Base-by-base conservation (phyloP, 805 yeast species). In the Nakazawaea ernobii region DNA sequence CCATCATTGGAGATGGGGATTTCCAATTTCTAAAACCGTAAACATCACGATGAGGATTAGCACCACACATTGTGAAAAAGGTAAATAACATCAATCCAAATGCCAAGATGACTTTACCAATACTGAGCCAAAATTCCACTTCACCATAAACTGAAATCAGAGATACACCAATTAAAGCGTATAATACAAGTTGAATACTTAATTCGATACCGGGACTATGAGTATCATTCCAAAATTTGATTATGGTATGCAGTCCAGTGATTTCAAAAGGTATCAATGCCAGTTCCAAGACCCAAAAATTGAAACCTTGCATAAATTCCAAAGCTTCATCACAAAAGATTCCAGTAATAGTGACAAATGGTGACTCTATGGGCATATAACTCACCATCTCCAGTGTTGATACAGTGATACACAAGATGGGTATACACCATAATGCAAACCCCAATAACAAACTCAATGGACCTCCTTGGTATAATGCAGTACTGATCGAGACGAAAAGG, bases 11-110 rank as follows among this genome's bases (percentile, higher is more conserved):
- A 17, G 50, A 30, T 9, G 79, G 81, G 13, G 55, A 49, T 11
- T 46, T 43, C 68, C 69, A 65, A 43, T 61, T 58, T 50, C 65
- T 56, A 55, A 65, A 65, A 4, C 69, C 69, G 44, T 60, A 59
- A 8, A 59, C 67, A 47, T 71, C 75, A 43, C 66, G 70, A 32
- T 61, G 54, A 4, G 80, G 80, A 51, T 71, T 72, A 24, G 78
- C 80, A n/a, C 80, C 80, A 42, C 70, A 71, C 79, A 74, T 74
- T 29, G 76, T 70, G 49, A 75, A 56, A 49, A 75, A 70, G 6
- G 71, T 68, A 56, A 71, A 73, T 29, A 70, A 48, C 50, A 73
- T 63, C 33, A 73, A 65, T 3, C 78, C 79, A 14, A 71, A 53
- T 30, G 71, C 69, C 42, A 75, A 61, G 6, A 71, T 48, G 49